phyloP scores from a whole-genome alignment of 225 moss, liverwort and hornwort species.

The Marchantia polymorpha region DNA sequence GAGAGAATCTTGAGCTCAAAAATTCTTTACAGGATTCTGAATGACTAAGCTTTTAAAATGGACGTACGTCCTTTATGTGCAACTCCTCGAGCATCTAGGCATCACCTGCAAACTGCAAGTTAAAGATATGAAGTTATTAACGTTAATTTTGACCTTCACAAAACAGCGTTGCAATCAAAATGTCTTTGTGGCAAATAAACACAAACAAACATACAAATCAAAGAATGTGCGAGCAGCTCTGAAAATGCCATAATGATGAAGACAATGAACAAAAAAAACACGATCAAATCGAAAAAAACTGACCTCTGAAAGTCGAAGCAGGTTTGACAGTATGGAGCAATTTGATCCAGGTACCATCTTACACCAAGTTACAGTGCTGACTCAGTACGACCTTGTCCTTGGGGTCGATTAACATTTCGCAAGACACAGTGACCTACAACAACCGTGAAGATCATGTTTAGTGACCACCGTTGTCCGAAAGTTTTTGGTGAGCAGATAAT shows the following conservation, averaged over 20 bases:
- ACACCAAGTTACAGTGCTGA: constrained; percentile 52
- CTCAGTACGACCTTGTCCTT: constrained; percentile 48
- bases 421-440: constrained; percentile 52
- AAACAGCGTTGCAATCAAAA: neutral
- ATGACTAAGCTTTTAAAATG: neutral
- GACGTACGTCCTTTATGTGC: neutral
- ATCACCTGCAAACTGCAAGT: neutral
- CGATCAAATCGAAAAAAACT: neutral
- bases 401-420: constrained; percentile 64
- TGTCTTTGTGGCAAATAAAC: neutral
- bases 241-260: neutral
- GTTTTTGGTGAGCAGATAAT: neutral
- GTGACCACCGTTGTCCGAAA: neutral
- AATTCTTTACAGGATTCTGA: neutral
- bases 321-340: neutral
- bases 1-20: neutral
- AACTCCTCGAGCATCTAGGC: neutral
- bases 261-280: neutral
- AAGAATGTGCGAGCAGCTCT: neutral
- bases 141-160: neutral
- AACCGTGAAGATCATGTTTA: neutral
- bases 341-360: neutral
- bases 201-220: neutral
- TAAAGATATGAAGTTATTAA: neutral
- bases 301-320: neutral